These are phyloP conservation scores for Camelina sativa DNA, from an alignment of 345 rosid species.

Conservation along the genomic window DNA sequence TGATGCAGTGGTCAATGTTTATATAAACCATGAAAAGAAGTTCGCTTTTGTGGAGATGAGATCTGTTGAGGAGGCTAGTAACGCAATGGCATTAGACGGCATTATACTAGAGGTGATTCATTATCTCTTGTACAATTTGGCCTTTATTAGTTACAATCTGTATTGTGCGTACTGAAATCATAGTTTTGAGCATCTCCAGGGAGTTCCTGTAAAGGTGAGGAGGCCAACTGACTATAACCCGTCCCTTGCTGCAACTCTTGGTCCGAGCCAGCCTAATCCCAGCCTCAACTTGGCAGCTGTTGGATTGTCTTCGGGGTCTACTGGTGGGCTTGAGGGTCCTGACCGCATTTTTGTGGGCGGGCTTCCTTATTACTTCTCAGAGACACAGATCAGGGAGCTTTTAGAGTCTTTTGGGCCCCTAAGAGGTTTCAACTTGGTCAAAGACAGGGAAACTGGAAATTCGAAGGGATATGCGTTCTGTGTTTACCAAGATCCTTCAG, in stretches of 20 bases:
- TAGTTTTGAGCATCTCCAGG: constrained; percentile 50
- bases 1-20: constrained; percentile 99
- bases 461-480: background rate
- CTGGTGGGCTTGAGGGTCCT: constrained; percentile 80
- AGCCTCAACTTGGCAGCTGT: constrained; percentile 92
- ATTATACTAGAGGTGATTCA: constrained; percentile 81
- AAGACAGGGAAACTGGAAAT: background rate
- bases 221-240: constrained; percentile 98
- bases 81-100: constrained; percentile 99
- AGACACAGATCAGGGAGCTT: constrained; percentile 31
- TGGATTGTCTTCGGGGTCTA: constrained; percentile 84
- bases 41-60: constrained; percentile 99
- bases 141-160: background rate
- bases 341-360: background rate
- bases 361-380: background rate
- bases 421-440: background rate
- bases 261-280: constrained; percentile 99
- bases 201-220: constrained; percentile 99
- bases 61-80: constrained; percentile 99
- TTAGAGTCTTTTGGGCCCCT: constrained; percentile 59
- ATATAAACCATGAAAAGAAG: constrained; percentile 99
- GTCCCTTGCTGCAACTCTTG: constrained; percentile 92
- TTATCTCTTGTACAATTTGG: background rate
- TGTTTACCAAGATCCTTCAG: constrained; percentile 93
- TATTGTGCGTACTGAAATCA: constrained; percentile 8